phyloP scores from a whole-genome alignment of 106 monocot genomes.

The Posidonia australis region DNA sequence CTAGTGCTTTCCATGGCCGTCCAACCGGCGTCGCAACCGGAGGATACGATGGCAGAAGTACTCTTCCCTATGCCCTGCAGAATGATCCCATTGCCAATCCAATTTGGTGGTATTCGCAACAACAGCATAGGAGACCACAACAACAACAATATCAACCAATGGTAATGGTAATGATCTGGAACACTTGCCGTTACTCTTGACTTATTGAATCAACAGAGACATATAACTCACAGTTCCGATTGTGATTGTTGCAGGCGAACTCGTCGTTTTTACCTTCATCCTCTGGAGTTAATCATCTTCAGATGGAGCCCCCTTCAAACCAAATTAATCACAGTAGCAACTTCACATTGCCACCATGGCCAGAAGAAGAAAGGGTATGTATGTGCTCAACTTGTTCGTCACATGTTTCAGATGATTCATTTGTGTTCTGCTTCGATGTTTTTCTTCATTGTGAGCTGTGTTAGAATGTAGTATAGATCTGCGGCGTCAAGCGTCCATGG shows the following conservation, averaged over 20 bases:
- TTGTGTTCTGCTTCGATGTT: too few species aligned
- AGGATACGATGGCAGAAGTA: background rate
- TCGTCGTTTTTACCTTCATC: constrained; percentile 7
- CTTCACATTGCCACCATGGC: constrained; percentile 6
- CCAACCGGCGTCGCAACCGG: background rate
- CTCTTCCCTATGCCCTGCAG: background rate
- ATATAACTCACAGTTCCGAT: background rate
- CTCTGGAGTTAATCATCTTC: constrained; percentile 28
- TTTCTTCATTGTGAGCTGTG: background rate
- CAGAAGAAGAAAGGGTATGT: constrained; percentile 35
- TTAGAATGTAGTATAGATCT: constrained; percentile 19
- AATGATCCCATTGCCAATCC: background rate
- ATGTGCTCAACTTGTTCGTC: too few species aligned
- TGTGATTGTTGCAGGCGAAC: constrained; percentile 19
- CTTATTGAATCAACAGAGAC: background rate
- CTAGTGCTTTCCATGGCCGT: background rate
- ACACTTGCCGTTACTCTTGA: too few species aligned
- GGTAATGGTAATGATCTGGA: background rate
- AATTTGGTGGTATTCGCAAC: background rate
- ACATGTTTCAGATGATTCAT: too few species aligned
- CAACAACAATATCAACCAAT: background rate
- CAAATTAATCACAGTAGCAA: constrained; percentile 41
- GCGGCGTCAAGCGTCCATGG: constrained; percentile 25
- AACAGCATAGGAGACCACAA: background rate
- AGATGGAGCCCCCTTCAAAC: constrained; percentile 95